Percentiles rank a stretch among this genome's conserved stretches.
phyloP scores from a whole-genome alignment of 768 basidiomycete species.

The Suillus occidentalis region DNA sequence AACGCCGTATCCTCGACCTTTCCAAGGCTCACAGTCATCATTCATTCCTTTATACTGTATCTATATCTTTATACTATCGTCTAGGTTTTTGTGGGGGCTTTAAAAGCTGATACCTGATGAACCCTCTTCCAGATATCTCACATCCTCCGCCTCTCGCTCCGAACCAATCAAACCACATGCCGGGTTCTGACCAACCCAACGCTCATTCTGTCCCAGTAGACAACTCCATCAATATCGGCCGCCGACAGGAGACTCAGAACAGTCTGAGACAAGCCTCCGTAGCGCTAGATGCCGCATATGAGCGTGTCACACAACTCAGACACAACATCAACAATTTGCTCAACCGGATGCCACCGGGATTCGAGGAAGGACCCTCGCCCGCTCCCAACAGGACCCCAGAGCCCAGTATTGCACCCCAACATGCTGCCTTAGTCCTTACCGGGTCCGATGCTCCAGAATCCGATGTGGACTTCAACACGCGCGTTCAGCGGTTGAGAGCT shows the following conservation, averaged over 20 bases:
- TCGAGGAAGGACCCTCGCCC: slow-evolving; percentile 11
- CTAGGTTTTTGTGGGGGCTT: not conserved
- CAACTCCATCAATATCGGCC: not conserved
- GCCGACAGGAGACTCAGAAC: slow-evolving; percentile 30
- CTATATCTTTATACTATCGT: not conserved
- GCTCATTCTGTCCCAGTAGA: not conserved
- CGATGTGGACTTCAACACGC: slow-evolving; percentile 28
- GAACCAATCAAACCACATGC: slow-evolving; percentile 2
- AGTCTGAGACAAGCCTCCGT: slow-evolving; percentile 50
- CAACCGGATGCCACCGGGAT: slow-evolving; percentile 39
- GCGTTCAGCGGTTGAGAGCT: slow-evolving; percentile 29
- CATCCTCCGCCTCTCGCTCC: slow-evolving; percentile 4
- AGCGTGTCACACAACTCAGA: slow-evolving; percentile 54
- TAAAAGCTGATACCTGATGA: not conserved
- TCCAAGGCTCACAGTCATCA: not conserved
- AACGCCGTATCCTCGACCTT: not conserved
- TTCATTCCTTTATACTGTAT: slow-evolving; percentile 2
- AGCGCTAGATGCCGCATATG: slow-evolving; percentile 56
- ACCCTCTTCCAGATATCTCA: slow-evolving; percentile 1
- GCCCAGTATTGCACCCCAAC: slow-evolving; percentile 28
- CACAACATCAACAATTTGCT: slow-evolving; percentile 47
- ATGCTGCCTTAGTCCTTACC: slow-evolving; percentile 32
- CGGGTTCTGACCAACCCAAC: not conserved
- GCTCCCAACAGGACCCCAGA: slow-evolving; percentile 18
- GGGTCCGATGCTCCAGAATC: slow-evolving; percentile 17